Conservation (phyloP, 768 basidiomycete species). For the Amanita fuliginea region DNA sequence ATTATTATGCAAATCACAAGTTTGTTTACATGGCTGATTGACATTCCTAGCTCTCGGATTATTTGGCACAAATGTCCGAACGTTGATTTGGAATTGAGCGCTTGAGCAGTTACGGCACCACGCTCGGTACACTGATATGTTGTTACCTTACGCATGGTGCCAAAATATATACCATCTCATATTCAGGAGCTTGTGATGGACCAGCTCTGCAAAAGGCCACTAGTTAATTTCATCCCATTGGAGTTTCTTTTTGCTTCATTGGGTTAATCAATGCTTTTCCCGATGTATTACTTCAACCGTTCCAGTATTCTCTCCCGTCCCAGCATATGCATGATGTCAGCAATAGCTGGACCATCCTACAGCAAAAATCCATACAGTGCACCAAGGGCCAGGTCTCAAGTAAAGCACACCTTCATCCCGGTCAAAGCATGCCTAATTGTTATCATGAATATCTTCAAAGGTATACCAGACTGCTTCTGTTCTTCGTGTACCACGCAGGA, state of each 20-base stretch:
- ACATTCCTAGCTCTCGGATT: constrained; percentile 41
- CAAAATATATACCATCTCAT: not conserved
- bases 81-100: constrained; percentile 12
- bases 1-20: not conserved
- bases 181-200: not conserved
- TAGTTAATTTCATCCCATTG: too few species aligned
- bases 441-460: constrained; percentile 53
- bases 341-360: constrained; percentile 39
- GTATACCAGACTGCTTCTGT: constrained; percentile 25
- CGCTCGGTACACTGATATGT: not conserved
- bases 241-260: too few species aligned
- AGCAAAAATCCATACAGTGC: not conserved
- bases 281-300: constrained; percentile 18
- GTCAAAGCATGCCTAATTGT: constrained; percentile 70
- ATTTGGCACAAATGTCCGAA: constrained; percentile 59
- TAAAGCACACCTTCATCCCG: constrained; percentile 63
- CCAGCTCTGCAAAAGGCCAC: too few species aligned
- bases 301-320: constrained; percentile 30
- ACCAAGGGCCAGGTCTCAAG: not conserved
- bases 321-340: constrained; percentile 31
- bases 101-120: not conserved
- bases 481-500: constrained; percentile 30
- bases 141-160: not conserved
- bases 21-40: constrained; percentile 6
- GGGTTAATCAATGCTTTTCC: too few species aligned